phyloP scores from a whole-genome alignment of 2,329 filamentous ascomycete species.

The Malbranchea zuffiana region DNA sequence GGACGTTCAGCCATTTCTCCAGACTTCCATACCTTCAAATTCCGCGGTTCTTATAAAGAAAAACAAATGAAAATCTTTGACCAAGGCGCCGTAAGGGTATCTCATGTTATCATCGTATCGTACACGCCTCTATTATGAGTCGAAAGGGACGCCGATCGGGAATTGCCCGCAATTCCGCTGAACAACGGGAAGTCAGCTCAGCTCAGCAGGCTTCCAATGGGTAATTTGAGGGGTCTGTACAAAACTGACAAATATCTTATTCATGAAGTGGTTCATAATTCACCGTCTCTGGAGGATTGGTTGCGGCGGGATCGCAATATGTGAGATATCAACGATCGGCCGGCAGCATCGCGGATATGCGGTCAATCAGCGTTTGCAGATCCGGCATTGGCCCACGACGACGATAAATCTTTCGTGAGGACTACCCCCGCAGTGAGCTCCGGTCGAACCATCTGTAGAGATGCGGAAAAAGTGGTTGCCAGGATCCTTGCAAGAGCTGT shows the following conservation, averaged over 20 bases:
- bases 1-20: too few species aligned
- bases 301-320: not conserved
- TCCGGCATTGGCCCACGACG: constrained; percentile 50
- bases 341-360: not conserved
- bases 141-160: too few species aligned
- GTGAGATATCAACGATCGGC: not conserved
- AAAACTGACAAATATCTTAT: not conserved
- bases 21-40: too few species aligned
- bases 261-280: not conserved
- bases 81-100: too few species aligned
- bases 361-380: constrained; percentile 38
- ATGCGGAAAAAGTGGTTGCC: constrained; percentile 61
- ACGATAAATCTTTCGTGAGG: constrained; percentile 68
- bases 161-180: constrained; percentile 7
- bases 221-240: not conserved
- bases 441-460: constrained; percentile 53
- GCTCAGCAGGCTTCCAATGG: not conserved
- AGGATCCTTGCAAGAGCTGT: constrained; percentile 58
- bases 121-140: too few species aligned
- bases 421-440: constrained; percentile 48
- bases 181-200: not conserved
- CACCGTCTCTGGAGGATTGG: not conserved
- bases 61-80: too few species aligned
- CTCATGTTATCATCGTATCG: too few species aligned
- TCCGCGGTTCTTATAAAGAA: too few species aligned